These are phyloP conservation scores for Asterochloris sp. DNA, from an alignment of 139 green algal species.

Conservation along the genomic window DNA sequence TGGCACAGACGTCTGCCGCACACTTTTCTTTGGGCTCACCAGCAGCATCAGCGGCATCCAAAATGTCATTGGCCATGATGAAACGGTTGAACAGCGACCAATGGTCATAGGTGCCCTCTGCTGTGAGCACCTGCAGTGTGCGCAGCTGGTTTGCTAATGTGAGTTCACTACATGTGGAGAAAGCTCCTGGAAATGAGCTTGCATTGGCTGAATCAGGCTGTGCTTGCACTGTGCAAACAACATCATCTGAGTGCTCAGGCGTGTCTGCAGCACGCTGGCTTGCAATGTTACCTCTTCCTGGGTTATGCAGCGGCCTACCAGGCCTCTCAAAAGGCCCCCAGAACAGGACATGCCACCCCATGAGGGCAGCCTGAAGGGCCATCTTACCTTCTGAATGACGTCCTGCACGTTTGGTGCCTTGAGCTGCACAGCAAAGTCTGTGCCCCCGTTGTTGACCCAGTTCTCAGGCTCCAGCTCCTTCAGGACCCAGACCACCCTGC, in stretches of 20 bases:
- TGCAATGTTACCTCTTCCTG: no score
- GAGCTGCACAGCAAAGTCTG: conserved; percentile 58
- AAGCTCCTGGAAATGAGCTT: no score
- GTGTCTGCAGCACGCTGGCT: no score
- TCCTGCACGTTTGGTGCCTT: conserved; percentile 41
- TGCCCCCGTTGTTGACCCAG: conserved; percentile 59
- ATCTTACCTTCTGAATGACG: conserved; percentile 26
- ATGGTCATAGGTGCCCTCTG: conserved; percentile 53
- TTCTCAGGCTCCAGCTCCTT: conserved; percentile 48
- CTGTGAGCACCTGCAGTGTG: conserved; percentile 28
- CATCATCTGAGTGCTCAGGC: no score
- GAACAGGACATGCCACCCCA: no score
- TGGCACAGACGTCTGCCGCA: no score
- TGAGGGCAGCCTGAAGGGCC: background rate
- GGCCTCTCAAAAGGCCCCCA: no score
- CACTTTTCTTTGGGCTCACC: conserved; percentile 23
- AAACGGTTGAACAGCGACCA: conserved; percentile 77
- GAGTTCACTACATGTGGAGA: no score
- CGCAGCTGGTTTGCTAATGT: background rate
- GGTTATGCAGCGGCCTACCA: no score
- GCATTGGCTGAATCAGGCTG: no score
- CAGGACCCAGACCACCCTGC: conserved; percentile 67
- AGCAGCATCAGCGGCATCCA: conserved; percentile 46
- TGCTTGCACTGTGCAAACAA: no score
- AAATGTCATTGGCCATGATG: conserved; percentile 56